Conservation (phyloP, 106 monocot genomes). For the Apostasia shenzhenica region DNA sequence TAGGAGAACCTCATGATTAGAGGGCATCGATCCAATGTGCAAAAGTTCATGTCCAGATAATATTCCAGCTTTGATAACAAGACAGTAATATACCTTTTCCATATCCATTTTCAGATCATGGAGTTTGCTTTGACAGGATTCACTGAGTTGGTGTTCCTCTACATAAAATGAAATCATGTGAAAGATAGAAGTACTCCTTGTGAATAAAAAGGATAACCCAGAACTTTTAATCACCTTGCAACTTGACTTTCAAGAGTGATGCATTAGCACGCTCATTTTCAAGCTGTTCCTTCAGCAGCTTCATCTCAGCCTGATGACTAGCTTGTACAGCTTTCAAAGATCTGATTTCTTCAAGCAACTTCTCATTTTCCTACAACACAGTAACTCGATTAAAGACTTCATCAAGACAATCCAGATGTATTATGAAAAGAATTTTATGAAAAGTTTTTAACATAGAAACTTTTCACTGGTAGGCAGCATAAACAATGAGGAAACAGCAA, state of each 20-base stretch:
- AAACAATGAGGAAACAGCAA: too few relatives aligned
- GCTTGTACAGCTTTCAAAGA: constrained; percentile 18
- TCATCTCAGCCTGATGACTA: constrained; percentile 45
- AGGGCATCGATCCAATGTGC: too few relatives aligned
- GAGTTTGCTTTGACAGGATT: constrained; percentile 39
- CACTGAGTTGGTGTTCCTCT: constrained; percentile 57
- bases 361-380: constrained; percentile 29
- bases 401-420: too few relatives aligned
- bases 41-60: too few relatives aligned
- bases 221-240: constrained; percentile 28
- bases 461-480: too few relatives aligned
- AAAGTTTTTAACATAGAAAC: too few relatives aligned
- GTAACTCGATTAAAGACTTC: background rate
- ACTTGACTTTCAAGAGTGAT: constrained; percentile 28
- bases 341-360: constrained; percentile 34
- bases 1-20: too few relatives aligned
- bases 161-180: background rate
- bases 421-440: too few relatives aligned
- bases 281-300: constrained; percentile 38
- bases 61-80: too few relatives aligned
- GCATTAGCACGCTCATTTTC: constrained; percentile 33
- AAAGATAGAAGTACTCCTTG: background rate
- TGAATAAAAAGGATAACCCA: constrained; percentile 2
- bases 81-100: constrained; percentile 32
- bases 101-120: constrained; percentile 39